Evolutionary conservation across 805 yeast species (phyloP).

Genomic region (Lachancea nothofagi): DNA sequence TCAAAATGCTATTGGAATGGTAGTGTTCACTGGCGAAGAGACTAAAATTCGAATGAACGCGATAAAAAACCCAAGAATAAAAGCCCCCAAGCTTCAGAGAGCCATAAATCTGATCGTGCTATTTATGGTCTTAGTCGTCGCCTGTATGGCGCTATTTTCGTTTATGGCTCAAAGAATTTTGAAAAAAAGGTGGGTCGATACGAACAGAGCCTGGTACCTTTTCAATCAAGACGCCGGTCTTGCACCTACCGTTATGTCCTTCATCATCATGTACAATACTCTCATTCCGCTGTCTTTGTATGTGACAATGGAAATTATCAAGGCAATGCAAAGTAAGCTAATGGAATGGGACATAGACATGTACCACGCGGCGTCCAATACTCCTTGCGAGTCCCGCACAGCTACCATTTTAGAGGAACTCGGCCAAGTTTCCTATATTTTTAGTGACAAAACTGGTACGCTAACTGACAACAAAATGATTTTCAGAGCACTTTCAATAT

Average conservation of each 20-base stretch:
- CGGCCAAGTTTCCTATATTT: slow-evolving; percentile 93
- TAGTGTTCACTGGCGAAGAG: slow-evolving; percentile 91
- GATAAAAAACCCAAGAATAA: slow-evolving; percentile 78
- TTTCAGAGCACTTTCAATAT: slow-evolving; percentile 79
- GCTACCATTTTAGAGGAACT: slow-evolving; percentile 93
- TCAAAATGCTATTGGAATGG: slow-evolving; percentile 64
- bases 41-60: slow-evolving; percentile 95
- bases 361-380: slow-evolving; percentile 78
- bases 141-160: slow-evolving; percentile 68
- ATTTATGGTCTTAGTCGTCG: slow-evolving; percentile 82
- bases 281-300: slow-evolving; percentile 90
- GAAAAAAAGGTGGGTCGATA: slow-evolving; percentile 34
- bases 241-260: slow-evolving; percentile 91
- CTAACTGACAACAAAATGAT: slow-evolving; percentile 92
- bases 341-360: slow-evolving; percentile 90
- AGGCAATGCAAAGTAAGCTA: slow-evolving; percentile 74
- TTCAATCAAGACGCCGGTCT: slow-evolving; percentile 68
- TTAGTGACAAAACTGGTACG: slow-evolving; percentile 97
- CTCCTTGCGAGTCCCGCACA: slow-evolving; percentile 92
- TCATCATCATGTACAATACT: slow-evolving; percentile 94
- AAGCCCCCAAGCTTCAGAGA: slow-evolving; percentile 86
- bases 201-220: slow-evolving; percentile 66
- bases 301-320: slow-evolving; percentile 94
- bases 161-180: slow-evolving; percentile 68
- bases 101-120: slow-evolving; percentile 77